These are phyloP conservation scores for Exophiala phaeomuriformis DNA, from an alignment of 2,329 filamentous ascomycete genomes.

Conservation along the genomic window DNA sequence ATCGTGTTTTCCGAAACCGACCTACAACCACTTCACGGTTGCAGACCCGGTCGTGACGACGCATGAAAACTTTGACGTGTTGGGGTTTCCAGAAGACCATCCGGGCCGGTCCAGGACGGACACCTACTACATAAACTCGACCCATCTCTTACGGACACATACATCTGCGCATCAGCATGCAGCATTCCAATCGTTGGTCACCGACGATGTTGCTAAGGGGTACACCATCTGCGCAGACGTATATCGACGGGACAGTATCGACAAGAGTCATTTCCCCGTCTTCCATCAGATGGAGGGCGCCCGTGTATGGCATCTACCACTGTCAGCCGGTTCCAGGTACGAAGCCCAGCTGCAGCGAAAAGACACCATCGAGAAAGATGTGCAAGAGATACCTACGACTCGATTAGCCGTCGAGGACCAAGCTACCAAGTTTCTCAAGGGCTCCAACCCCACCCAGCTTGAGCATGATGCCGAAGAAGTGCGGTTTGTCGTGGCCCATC, in stretches of 20 bases:
- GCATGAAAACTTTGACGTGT: constrained; percentile 88
- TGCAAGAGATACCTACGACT: constrained; percentile 66
- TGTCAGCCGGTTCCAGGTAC: background rate
- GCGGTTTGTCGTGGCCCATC: constrained; percentile 71
- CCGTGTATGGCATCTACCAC: constrained; percentile 63
- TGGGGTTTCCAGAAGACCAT: constrained; percentile 83
- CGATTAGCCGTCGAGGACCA: constrained; percentile 16
- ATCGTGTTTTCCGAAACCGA: constrained; percentile 68
- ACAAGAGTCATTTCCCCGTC: constrained; percentile 88
- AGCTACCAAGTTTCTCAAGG: constrained; percentile 53
- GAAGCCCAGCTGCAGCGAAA: constrained; percentile 24
- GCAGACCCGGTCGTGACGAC: constrained; percentile 79
- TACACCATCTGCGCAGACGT: constrained; percentile 93
- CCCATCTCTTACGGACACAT: constrained; percentile 81
- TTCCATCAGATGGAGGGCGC: constrained; percentile 99
- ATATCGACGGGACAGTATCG: constrained; percentile 89
- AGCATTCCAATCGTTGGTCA: constrained; percentile 54
- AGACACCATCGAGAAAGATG: constrained; percentile 38
- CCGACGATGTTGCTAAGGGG: constrained; percentile 50
- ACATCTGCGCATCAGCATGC: constrained; percentile 89
- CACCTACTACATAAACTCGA: constrained; percentile 88
- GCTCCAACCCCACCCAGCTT: constrained; percentile 75
- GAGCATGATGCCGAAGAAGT: constrained; percentile 68
- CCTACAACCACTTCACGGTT: constrained; percentile 63
- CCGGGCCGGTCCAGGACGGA: constrained; percentile 80